Base-by-base conservation (phyloP, 2,329 filamentous ascomycete species). In the Fusarium tanahbumbuense region DNA sequence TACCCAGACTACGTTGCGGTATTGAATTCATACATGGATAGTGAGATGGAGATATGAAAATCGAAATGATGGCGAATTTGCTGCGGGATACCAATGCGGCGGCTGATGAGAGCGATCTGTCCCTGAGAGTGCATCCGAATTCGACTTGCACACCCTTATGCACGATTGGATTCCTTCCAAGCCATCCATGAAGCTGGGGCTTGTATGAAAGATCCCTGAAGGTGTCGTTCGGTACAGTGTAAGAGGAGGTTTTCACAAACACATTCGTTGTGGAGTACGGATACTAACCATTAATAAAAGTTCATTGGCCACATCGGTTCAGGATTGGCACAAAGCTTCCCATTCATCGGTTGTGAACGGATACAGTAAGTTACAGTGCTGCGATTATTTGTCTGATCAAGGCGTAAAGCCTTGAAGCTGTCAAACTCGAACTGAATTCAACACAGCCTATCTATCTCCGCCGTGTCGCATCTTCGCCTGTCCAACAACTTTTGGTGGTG, bases 161-260 rank as follows among this genome's bases (percentile, higher is more conserved):
- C 28, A 52, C 30, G 52, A 18, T 42, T 62, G 28, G 45, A 67
- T 67, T 60, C 47, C 56, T 67, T 60, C 30, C 44, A 66, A 45
- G 45, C 52, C 56, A 61, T 67, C 34, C 50, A 56, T 30, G 45
- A 62, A 67, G 62, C 56, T 47, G 56, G 56, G 64, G 62, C 63
- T 61, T 62, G 62, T 62, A 62, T 67, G 63, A 47, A 40, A 63
- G 63, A 63, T 67, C 57, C 63, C 67, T 46, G 63, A 62, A 62
- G 32, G 34, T 50, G 27, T 59, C 40, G 54, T 53, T 44, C 28
- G 45, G 60, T 66, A 64, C 60, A 55, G 48, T 70, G 67, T 64
- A 67, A 63, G 59, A 67, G 37, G 44, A 49, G 44, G 55, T 56
- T 69, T 64, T 55, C 40, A 64, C 55, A 59, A 62, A 49, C 65